phyloP scores from a whole-genome alignment of 148 eudicot genomes.

The Dianthus caryophyllus region DNA sequence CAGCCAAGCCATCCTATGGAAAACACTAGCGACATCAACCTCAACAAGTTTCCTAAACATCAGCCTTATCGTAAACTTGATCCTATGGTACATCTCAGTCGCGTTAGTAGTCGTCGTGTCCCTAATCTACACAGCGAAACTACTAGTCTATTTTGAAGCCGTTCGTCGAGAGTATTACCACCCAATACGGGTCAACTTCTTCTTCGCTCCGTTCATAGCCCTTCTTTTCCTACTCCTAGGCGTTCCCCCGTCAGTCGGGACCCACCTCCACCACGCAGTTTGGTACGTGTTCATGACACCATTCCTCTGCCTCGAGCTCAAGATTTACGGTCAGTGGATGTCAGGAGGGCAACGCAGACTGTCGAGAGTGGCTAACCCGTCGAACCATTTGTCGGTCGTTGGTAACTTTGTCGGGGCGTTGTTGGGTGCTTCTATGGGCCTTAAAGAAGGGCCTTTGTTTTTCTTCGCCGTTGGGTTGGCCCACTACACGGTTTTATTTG shows the following conservation, averaged over 20 bases:
- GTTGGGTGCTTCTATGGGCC: constrained; percentile 86
- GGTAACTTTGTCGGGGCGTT: constrained; percentile 92
- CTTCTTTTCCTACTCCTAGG: constrained; percentile 61
- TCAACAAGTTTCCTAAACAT: constrained; percentile 63
- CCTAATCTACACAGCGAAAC: constrained; percentile 46
- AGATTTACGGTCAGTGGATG: constrained; percentile 98
- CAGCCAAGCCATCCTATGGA: constrained; percentile 90
- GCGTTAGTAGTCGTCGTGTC: constrained; percentile 38
- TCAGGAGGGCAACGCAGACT: constrained; percentile 87
- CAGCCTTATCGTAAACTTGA: constrained; percentile 48
- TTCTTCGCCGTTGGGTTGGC: constrained; percentile 90
- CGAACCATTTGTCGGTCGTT: constrained; percentile 68
- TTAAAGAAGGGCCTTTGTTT: constrained; percentile 80
- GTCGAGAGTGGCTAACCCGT: constrained; percentile 86
- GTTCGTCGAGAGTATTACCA: constrained; percentile 89
- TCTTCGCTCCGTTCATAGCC: constrained; percentile 87
- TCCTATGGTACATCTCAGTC: constrained; percentile 63
- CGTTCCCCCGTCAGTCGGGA: constrained; percentile 47
- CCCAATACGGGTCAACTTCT: constrained; percentile 86
- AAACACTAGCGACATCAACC: constrained; percentile 46
- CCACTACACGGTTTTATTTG: constrained; percentile 77
- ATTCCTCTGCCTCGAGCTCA: constrained; percentile 60
- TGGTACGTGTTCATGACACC: constrained; percentile 89
- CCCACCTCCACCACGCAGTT: constrained; percentile 35
- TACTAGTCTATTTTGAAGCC: constrained; percentile 76